A percentile compares a stretch with the other conserved stretches of the same genome.
Conservation (phyloP, 306 rosid species). For the Purshia tridentata region DNA sequence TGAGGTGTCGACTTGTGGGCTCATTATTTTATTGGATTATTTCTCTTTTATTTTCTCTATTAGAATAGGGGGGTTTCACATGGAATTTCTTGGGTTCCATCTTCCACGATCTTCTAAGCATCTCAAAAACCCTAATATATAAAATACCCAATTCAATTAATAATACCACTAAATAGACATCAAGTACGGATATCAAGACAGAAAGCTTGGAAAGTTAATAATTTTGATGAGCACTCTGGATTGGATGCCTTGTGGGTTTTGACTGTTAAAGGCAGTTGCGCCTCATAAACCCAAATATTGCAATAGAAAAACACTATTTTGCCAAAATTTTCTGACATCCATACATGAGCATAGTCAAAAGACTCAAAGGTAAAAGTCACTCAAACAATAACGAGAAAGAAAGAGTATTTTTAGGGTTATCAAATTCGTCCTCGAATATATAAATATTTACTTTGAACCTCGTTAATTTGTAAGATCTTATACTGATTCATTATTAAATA, state of each 20-base stretch:
- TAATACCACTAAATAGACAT: not conserved
- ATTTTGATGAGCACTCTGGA: not conserved
- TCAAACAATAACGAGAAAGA: too few species aligned
- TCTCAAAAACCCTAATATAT: conserved; percentile 13
- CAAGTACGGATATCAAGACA: conserved; percentile 9
- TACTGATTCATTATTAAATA: too few species aligned
- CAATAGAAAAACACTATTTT: conserved; percentile 3
- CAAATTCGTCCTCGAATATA: too few species aligned
- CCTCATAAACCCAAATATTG: conserved; percentile 12
- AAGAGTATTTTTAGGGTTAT: not conserved
- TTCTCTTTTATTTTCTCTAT: not conserved
- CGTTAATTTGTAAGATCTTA: too few species aligned
- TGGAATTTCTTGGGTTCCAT: conserved; percentile 47
- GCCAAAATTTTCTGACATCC: not conserved
- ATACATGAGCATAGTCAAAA: conserved; percentile 1
- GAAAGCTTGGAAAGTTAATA: not conserved
- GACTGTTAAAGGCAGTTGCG: conserved; percentile 12
- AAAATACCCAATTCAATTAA: not conserved
- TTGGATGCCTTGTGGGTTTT: conserved; percentile 14
- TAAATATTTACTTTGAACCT: too few species aligned
- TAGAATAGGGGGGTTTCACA: conserved; percentile 41
- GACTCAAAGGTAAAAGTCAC: not conserved
- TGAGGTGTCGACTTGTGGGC: conserved; percentile 28
- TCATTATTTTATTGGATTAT: conserved; percentile 11
- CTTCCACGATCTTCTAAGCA: conserved; percentile 47